These are phyloP conservation scores for Ilex paraguariensis DNA, from an alignment of 305 asterid species.

Conservation along the genomic window DNA sequence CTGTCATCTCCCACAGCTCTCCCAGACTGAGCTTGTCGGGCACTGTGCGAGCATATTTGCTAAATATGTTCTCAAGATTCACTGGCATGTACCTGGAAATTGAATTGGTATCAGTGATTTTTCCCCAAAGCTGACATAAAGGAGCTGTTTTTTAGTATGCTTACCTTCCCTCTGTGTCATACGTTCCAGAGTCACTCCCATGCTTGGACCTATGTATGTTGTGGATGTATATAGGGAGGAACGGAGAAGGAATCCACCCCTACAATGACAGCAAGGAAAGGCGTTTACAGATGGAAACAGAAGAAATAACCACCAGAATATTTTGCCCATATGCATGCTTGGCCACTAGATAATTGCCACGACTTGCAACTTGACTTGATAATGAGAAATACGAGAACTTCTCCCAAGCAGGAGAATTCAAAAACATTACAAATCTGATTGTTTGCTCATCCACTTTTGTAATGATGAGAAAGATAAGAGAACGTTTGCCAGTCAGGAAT, in stretches of 20 bases:
- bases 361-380: neutral
- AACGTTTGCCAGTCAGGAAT: too few species aligned
- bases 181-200: constrained; percentile 31
- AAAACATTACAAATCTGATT: too few species aligned
- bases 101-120: neutral
- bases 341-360: neutral
- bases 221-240: constrained; percentile 57
- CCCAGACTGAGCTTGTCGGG: constrained; percentile 64
- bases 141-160: neutral
- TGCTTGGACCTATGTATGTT: constrained; percentile 52
- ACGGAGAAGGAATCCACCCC: constrained; percentile 75
- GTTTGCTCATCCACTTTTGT: too few species aligned
- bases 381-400: too few species aligned
- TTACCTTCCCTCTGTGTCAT: constrained; percentile 70
- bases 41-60: constrained; percentile 51
- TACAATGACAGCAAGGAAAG: constrained; percentile 5
- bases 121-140: neutral
- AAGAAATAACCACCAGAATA: neutral
- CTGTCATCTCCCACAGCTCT: constrained; percentile 73
- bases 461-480: too few species aligned
- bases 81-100: constrained; percentile 47
- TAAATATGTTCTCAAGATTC: constrained; percentile 65
- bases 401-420: too few species aligned
- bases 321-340: neutral
- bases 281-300: too few species aligned